Conservation (phyloP, 2,329 filamentous ascomycete species). For the Penicillium sp. region DNA sequence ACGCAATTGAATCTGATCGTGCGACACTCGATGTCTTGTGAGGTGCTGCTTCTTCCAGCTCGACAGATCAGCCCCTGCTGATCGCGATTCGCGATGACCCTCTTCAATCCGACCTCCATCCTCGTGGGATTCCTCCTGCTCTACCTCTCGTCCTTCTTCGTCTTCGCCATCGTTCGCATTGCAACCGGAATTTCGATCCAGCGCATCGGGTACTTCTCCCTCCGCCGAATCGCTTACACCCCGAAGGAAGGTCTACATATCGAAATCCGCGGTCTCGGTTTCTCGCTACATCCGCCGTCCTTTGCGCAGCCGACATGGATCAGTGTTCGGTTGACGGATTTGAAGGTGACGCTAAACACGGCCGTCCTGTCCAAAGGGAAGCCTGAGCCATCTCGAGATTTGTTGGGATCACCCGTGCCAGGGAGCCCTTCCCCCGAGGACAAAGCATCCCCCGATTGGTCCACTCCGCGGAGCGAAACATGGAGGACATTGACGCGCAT, state of each 20-base stretch:
- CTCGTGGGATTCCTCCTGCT: constrained; percentile 80
- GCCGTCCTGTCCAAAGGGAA: constrained; percentile 52
- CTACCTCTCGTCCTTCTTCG: constrained; percentile 87
- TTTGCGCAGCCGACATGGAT: constrained; percentile 97
- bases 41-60: constrained; percentile 14
- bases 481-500: constrained; percentile 76
- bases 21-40: constrained; percentile 20
- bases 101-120: constrained; percentile 70
- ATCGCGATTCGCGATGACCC: constrained; percentile 44
- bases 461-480: constrained; percentile 60
- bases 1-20: constrained; percentile 5
- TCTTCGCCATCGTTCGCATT: constrained; percentile 90
- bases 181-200: constrained; percentile 94
- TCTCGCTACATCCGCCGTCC: constrained; percentile 87
- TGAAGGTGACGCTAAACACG: constrained; percentile 79
- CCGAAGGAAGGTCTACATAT: constrained; percentile 85
- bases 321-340: constrained; percentile 81
- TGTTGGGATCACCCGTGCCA: constrained; percentile 21
- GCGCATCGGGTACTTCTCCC: constrained; percentile 85
- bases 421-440: constrained; percentile 27
- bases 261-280: constrained; percentile 82
- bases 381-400: constrained; percentile 15
- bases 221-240: constrained; percentile 86
- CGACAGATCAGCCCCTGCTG: constrained; percentile 33
- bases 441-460: constrained; percentile 13